These are phyloP conservation scores for Erythrobasidium yunnanense DNA, from an alignment of 768 basidiomycete species.

Conservation along the genomic window DNA sequence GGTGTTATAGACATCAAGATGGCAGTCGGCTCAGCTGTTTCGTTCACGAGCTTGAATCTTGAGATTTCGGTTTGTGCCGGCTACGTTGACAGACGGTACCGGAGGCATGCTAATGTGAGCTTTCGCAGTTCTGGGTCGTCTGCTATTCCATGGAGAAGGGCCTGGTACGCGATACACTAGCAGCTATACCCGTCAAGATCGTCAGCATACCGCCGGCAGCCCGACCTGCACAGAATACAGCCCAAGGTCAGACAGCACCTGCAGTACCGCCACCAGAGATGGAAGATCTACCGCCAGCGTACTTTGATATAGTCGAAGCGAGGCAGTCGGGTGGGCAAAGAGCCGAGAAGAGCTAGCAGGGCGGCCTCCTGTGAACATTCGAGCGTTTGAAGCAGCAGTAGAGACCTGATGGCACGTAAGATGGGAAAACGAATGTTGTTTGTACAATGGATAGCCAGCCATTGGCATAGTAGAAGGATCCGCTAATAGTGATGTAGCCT, in stretches of 20 bases:
- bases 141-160: not conserved
- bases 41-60: too few species aligned
- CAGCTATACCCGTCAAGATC: not conserved
- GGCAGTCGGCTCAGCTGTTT: too few species aligned
- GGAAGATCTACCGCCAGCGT: constrained; percentile 3
- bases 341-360: not conserved
- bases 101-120: not conserved
- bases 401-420: too few species aligned
- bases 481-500: too few species aligned
- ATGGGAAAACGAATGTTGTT: too few species aligned
- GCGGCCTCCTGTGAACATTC: not conserved
- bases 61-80: not conserved
- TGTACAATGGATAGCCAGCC: too few species aligned
- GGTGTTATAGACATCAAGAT: not conserved
- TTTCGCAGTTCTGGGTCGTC: not conserved
- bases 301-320: constrained; percentile 13
- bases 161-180: not conserved
- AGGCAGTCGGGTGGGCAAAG: not conserved
- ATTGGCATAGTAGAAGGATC: too few species aligned
- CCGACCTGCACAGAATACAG: not conserved
- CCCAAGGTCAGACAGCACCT: not conserved
- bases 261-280: not conserved
- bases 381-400: not conserved
- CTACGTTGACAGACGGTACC: not conserved
- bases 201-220: constrained; percentile 23